These are phyloP conservation scores for Amaranthus hypochondriacus DNA, from an alignment of 148 eudicot species.

Conservation along the genomic window DNA sequence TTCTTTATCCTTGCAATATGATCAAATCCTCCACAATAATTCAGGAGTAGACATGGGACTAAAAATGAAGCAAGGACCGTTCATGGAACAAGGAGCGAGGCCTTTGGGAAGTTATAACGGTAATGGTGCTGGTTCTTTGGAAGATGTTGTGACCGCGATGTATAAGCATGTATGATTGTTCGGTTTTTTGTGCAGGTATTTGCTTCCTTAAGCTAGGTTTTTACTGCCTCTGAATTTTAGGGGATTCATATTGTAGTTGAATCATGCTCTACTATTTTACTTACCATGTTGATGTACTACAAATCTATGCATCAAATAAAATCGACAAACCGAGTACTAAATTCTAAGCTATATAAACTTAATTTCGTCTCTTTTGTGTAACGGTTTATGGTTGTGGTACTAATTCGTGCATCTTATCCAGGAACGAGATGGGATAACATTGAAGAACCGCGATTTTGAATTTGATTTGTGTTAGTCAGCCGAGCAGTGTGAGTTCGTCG, in stretches of 20 bases:
- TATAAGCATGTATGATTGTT: slow-evolving; percentile 29
- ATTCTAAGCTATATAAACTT: no score
- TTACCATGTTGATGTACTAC: not conserved
- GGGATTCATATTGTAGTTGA: not conserved
- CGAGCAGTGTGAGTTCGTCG: not conserved
- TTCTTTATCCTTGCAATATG: slow-evolving; percentile 26
- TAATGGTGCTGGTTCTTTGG: slow-evolving; percentile 46
- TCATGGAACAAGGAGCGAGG: slow-evolving; percentile 30
- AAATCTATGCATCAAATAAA: not conserved
- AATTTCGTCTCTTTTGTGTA: no score
- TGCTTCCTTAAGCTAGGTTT: not conserved
- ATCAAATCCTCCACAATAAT: slow-evolving; percentile 16
- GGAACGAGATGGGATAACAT: slow-evolving; percentile 23
- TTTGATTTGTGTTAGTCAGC: slow-evolving; percentile 17
- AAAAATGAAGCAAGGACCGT: slow-evolving; percentile 31
- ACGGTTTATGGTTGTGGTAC: not conserved
- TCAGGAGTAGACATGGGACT: slow-evolving; percentile 23
- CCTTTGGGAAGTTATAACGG: slow-evolving; percentile 18
- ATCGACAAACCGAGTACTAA: no score
- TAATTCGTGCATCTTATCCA: slow-evolving; percentile 15
- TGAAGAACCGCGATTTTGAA: slow-evolving; percentile 14
- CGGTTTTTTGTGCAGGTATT: slow-evolving; percentile 17
- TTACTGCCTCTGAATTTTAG: not conserved
- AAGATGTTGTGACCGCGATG: slow-evolving; percentile 51
- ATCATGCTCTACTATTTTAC: not conserved